Evolutionary conservation across 2,329 filamentous ascomycete genomes (phyloP).

Genomic region (Tolypocladium endophyticum): DNA sequence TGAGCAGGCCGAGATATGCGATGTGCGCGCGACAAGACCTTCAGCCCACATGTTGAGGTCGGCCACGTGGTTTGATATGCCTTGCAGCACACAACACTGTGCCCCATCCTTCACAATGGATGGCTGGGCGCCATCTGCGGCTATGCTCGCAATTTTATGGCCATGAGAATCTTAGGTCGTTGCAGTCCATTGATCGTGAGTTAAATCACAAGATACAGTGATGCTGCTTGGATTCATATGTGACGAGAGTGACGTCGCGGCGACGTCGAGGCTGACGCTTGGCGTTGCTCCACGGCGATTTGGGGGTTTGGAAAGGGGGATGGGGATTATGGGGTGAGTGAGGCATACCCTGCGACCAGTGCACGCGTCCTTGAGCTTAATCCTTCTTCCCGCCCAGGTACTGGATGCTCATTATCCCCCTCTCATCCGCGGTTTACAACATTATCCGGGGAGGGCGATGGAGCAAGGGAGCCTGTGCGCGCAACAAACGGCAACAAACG

Average conservation of each 20-base stretch:
- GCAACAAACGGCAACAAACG: constrained; percentile 1
- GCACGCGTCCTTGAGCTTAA: constrained; percentile 11
- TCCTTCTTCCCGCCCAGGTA: constrained; percentile 12
- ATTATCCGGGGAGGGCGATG: constrained; percentile 16
- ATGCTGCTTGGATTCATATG: constrained; percentile 6
- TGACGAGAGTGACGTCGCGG: constrained; percentile 3
- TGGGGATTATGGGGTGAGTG: constrained; percentile 9
- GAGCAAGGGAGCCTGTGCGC: constrained; percentile 6
- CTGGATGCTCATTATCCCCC: constrained; percentile 8
- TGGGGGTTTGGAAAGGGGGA: constrained; percentile 10
- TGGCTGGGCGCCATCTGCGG: not conserved
- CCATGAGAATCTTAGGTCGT: not conserved
- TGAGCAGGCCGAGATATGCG: constrained; percentile 4
- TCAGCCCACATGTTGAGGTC: not conserved
- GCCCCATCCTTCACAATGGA: not conserved
- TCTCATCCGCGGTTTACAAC: constrained; percentile 22
- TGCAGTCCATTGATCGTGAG: constrained; percentile 4
- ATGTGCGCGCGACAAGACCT: constrained; percentile 4
- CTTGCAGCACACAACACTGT: not conserved
- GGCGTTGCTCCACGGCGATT: not conserved
- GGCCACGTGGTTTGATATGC: not conserved
- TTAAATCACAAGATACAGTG: constrained; percentile 5
- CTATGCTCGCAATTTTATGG: constrained; percentile 2
- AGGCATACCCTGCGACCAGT: constrained; percentile 22
- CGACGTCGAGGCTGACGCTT: not conserved